These are phyloP conservation scores for Aspergillus ustus DNA, from an alignment of 2,329 filamentous ascomycete species.

Conservation along the genomic window DNA sequence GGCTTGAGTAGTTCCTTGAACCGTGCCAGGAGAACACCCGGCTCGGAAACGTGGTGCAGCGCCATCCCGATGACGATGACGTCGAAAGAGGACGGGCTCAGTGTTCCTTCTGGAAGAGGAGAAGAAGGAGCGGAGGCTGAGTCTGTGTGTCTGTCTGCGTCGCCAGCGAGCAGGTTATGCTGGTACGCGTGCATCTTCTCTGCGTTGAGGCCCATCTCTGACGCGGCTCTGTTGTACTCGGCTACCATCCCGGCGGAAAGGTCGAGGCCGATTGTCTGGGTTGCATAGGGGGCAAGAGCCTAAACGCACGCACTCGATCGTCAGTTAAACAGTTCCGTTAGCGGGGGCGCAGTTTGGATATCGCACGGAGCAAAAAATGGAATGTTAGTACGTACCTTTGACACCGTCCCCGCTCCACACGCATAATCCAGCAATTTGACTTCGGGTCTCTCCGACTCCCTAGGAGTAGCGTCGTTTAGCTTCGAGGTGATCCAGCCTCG, in stretches of 20 bases:
- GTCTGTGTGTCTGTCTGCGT: background rate
- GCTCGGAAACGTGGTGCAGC: background rate
- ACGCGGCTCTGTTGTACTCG: background rate
- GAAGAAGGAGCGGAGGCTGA: fast-evolving
- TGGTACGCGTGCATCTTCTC: background rate
- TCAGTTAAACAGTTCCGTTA: background rate
- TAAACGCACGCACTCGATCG: background rate
- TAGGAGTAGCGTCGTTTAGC: background rate
- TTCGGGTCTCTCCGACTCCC: background rate
- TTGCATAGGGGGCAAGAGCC: background rate
- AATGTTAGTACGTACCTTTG: background rate
- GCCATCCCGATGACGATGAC: background rate
- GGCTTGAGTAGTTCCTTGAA: background rate
- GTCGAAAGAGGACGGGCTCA: background rate
- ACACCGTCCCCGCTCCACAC: background rate
- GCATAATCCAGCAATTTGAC: background rate
- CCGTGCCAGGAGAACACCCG: background rate
- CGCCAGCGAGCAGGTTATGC: background rate
- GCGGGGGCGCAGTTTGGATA: background rate
- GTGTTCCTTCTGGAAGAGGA: background rate
- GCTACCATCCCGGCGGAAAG: conserved; percentile 3
- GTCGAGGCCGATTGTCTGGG: background rate
- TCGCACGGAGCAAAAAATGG: background rate
- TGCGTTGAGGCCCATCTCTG: background rate
- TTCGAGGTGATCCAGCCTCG: background rate